Percentiles rank a stretch among this genome's conserved stretches.
These are phyloP conservation scores for Leccinum subrobustum DNA, from an alignment of 1,284 basidiomycete genomes.

Conservation along the genomic window DNA sequence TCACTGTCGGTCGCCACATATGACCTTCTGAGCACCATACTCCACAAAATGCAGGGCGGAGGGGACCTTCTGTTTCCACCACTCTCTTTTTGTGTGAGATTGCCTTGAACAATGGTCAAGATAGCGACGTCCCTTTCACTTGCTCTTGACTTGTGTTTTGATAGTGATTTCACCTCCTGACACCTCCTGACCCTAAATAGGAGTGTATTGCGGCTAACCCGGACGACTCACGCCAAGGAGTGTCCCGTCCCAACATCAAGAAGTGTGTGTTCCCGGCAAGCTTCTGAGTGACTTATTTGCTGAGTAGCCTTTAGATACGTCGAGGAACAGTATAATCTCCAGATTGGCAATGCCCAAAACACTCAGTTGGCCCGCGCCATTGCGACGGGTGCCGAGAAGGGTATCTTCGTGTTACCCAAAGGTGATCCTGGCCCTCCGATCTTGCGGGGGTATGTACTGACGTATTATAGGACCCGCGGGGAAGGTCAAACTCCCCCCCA, in stretches of 20 bases:
- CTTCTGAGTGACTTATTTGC: slow-evolving; percentile 10
- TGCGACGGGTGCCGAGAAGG: slow-evolving; percentile 75
- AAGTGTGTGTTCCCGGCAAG: slow-evolving; percentile 52
- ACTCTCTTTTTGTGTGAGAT: slow-evolving; percentile 8
- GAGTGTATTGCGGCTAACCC: slow-evolving; percentile 79
- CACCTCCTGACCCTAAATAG: slow-evolving; percentile 38
- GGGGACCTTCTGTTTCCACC: slow-evolving; percentile 26
- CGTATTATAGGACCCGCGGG: slow-evolving; percentile 64
- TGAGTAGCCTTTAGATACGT: slow-evolving; percentile 56
- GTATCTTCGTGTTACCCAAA: slow-evolving; percentile 83
- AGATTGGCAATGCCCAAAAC: slow-evolving; percentile 75
- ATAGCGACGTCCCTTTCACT: neutral
- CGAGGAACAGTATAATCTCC: slow-evolving; percentile 76
- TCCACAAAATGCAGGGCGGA: slow-evolving; percentile 44
- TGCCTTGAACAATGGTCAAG: slow-evolving; percentile 12
- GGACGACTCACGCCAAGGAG: slow-evolving; percentile 80
- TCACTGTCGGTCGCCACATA: slow-evolving; percentile 8
- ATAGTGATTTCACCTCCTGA: slow-evolving; percentile 22
- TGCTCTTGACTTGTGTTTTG: slow-evolving; percentile 3
- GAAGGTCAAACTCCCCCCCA: slow-evolving; percentile 83
- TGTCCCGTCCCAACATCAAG: slow-evolving; percentile 91
- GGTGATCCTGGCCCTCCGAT: slow-evolving; percentile 44
- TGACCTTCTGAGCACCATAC: slow-evolving; percentile 9
- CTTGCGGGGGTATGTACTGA: slow-evolving; percentile 6
- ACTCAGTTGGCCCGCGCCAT: slow-evolving; percentile 85